These are phyloP conservation scores for Phytophthora boehmeriae DNA, from an alignment of 352 stramenopile genomes.

Conservation along the genomic window DNA sequence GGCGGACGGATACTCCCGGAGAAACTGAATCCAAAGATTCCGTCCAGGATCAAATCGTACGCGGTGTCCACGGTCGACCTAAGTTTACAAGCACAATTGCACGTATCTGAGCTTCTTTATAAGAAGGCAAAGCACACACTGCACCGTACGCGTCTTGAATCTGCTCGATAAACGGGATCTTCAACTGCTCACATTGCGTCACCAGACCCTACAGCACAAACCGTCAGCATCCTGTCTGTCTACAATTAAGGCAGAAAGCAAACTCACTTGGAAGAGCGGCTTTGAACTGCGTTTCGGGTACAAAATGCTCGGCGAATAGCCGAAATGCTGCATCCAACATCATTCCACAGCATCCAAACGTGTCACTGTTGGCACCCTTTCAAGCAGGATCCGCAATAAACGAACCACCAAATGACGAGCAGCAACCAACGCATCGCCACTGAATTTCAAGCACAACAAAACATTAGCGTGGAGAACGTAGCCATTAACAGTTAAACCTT, in stretches of 20 bases:
- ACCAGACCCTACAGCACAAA: conserved; percentile 57
- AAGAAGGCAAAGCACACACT: conserved; percentile 2
- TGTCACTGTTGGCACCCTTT: neutral
- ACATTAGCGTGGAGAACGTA: neutral
- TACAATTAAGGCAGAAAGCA: too few relatives aligned
- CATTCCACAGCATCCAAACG: neutral
- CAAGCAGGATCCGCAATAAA: neutral
- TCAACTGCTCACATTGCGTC: conserved; percentile 73
- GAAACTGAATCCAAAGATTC: conserved; percentile 99
- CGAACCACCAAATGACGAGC: conserved; percentile 94
- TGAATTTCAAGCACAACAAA: conserved; percentile 16
- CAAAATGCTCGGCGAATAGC: conserved; percentile 92
- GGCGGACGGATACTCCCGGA: conserved; percentile 87
- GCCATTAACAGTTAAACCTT: neutral
- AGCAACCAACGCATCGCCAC: conserved; percentile 98
- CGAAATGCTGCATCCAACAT: conserved; percentile 90
- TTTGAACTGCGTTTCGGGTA: conserved; percentile 94
- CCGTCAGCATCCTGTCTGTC: too few relatives aligned
- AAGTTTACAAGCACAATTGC: neutral
- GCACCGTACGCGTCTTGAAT: conserved; percentile 50
- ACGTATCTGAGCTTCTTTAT: conserved; percentile 1
- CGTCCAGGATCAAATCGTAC: conserved; percentile 96
- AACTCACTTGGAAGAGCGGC: conserved; percentile 73
- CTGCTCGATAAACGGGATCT: conserved; percentile 79
- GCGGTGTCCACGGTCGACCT: conserved; percentile 53